These are phyloP conservation scores for Trypanosomatidae sp. DNA, from an alignment of 208 protist genomes.

Conservation along the genomic window DNA sequence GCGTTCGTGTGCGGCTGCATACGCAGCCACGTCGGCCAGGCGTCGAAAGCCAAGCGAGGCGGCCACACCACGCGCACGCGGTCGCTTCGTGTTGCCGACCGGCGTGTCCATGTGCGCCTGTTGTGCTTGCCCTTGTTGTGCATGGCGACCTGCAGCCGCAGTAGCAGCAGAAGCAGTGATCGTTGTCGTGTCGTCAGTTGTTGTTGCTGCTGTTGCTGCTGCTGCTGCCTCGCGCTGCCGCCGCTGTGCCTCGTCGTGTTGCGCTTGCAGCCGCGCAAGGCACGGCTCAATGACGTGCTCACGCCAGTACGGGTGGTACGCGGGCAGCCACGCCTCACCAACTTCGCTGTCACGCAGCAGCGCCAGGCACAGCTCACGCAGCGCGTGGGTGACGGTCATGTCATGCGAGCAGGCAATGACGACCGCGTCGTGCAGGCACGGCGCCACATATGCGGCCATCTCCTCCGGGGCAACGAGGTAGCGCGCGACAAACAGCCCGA, in stretches of 20 bases:
- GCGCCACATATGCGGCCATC: slow-evolving; percentile 36
- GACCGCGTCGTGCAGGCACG: slow-evolving; percentile 49
- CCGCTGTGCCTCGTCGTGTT: neutral
- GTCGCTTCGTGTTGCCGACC: no score
- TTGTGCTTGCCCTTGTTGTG: neutral
- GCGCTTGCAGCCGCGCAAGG: slow-evolving; percentile 7
- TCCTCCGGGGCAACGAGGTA: slow-evolving; percentile 64
- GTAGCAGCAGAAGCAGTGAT: no score
- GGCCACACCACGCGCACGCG: no score
- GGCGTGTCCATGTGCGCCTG: no score
- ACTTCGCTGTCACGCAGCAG: slow-evolving; percentile 60
- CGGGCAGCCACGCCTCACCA: slow-evolving; percentile 68
- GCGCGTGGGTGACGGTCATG: slow-evolving; percentile 23
- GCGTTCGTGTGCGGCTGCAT: slow-evolving; percentile 13
- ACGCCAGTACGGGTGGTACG: slow-evolving; percentile 27
- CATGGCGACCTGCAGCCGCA: neutral
- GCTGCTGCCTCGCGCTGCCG: neutral
- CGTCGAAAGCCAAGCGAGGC: slow-evolving; percentile 57
- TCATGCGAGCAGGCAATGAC: slow-evolving; percentile 44
- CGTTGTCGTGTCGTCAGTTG: slow-evolving; percentile 1
- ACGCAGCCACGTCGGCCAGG: slow-evolving; percentile 25
- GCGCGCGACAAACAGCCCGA: slow-evolving; percentile 57
- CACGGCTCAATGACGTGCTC: slow-evolving; percentile 20
- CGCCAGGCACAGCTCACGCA: slow-evolving; percentile 28
- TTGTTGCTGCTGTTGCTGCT: neutral